Conservation (phyloP, 2,329 filamentous ascomycete genomes). For the Ophiosphaerella narmari region DNA sequence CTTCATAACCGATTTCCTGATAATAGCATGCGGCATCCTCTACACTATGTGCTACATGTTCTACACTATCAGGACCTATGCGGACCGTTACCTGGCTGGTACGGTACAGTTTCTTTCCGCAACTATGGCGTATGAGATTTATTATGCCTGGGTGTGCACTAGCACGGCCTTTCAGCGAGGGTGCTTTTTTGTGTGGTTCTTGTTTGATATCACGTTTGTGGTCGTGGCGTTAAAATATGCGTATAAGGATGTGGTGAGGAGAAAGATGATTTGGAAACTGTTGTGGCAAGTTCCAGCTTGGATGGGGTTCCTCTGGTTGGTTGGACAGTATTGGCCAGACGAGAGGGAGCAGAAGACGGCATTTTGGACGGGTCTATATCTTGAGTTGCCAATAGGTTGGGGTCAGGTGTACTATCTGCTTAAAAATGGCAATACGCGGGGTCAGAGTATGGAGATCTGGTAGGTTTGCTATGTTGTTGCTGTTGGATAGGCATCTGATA, state of each 20-base stretch:
- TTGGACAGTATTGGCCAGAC: slow-evolving; percentile 40
- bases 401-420: slow-evolving; percentile 39
- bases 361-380: slow-evolving; percentile 46
- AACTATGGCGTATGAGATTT: slow-evolving; percentile 48
- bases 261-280: slow-evolving; percentile 26
- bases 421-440: slow-evolving; percentile 39
- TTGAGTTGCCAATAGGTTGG: slow-evolving; percentile 48
- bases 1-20: slow-evolving; percentile 49
- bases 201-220: slow-evolving; percentile 44
- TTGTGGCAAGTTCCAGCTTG: slow-evolving; percentile 33
- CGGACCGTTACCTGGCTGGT: slow-evolving; percentile 42
- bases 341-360: slow-evolving; percentile 48
- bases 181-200: slow-evolving; percentile 47
- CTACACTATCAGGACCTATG: slow-evolving; percentile 45
- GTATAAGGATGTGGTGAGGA: slow-evolving; percentile 28
- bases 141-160: slow-evolving; percentile 46
- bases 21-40: slow-evolving; percentile 46
- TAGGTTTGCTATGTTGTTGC: slow-evolving; percentile 17
- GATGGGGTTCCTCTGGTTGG: slow-evolving; percentile 33
- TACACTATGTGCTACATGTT: slow-evolving; percentile 50
- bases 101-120: slow-evolving; percentile 35
- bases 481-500: too few species aligned
- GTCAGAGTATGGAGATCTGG: slow-evolving; percentile 49
- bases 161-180: slow-evolving; percentile 39
- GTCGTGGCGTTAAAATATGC: slow-evolving; percentile 38